Evolutionary conservation across 2,329 filamentous ascomycete species (phyloP), one percentile per base, ranked within the genome.

Genomic region (Tolypocladium paradoxum): DNA sequence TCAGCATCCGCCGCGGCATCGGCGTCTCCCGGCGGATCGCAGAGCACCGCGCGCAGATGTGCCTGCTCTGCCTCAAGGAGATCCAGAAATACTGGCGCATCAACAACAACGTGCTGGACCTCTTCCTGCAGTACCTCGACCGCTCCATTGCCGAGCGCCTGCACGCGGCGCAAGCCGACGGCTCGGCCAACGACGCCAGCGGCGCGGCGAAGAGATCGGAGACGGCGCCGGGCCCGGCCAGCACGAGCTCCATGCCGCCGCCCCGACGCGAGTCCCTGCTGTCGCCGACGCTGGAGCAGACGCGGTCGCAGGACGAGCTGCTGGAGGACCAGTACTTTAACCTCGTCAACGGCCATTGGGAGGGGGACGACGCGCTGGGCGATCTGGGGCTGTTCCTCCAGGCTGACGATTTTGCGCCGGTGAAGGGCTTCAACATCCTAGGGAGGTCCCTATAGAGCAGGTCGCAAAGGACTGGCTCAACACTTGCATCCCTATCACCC

Each of bases 81-180:
- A 62, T 71, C 0, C 67, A 70, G 29, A 69, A 69, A n/a, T 70
- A 70, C 57, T 71, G 68, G 68, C 60, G 65, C 20, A 69, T 70
- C 54, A 71, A 71, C 60, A 70, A 68, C 56, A 68, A 68, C 35
- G 60, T 70, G 0, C 61, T 71, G 6, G 68, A 71, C 27, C 55
- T 71, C 6, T 71, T 71, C 31, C 57, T 71, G 0, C 67, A 66
- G 27, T 70, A 70, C 4, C 64, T 70, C 6, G 69, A 71, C 52
- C 64, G 65, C 14, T 68, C 69, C 3, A 70, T 70, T 33, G 67
- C 66, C 7, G 65, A 64, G n/a, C 60, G 66, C 20, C 59, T 70
- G 6, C 60, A 67, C 36, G 64, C 61, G 1, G 57, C 56, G 27
- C 55, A 57, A 16, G 31, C 53, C 2, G 48, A 58, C 48, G 54